Conservation (phyloP, 129 eudicot species). For the Flaveria robusta region DNA sequence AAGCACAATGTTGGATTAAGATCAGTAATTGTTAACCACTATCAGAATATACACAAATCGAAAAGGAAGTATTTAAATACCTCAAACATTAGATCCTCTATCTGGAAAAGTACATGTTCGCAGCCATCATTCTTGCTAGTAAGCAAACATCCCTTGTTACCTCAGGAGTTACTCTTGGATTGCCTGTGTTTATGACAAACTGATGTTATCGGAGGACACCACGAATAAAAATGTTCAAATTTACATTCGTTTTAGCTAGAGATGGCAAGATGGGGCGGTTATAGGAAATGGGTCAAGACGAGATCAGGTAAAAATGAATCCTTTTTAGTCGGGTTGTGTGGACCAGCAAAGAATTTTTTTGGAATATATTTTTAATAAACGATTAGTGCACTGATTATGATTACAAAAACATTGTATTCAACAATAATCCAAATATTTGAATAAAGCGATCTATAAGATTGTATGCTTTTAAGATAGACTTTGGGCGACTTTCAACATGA, state of each 20-base stretch:
- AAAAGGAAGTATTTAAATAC: constrained; percentile 31
- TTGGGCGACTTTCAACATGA: neutral
- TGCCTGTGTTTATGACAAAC: constrained; percentile 51
- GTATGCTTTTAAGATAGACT: neutral
- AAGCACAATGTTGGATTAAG: constrained; percentile 17
- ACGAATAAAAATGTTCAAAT: neutral
- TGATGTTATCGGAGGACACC: neutral
- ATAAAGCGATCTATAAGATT: neutral
- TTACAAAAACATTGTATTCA: neutral
- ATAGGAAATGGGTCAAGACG: neutral
- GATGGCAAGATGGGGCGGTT: neutral
- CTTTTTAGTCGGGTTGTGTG: neutral
- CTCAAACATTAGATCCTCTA: constrained; percentile 98
- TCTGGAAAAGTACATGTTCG: constrained; percentile 95
- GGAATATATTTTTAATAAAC: neutral
- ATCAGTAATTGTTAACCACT: neutral
- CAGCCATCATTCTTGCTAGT: constrained; percentile 98
- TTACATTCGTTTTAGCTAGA: neutral
- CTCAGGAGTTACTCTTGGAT: constrained; percentile 97
- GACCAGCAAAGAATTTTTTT: neutral
- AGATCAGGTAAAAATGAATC: no score
- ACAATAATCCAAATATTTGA: neutral
- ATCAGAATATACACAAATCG: neutral
- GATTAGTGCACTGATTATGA: neutral
- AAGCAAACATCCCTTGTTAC: constrained; percentile 95